These are phyloP conservation scores for Tetratostichococcus sp. DNA, from an alignment of 139 green algal genomes.

Conservation along the genomic window DNA sequence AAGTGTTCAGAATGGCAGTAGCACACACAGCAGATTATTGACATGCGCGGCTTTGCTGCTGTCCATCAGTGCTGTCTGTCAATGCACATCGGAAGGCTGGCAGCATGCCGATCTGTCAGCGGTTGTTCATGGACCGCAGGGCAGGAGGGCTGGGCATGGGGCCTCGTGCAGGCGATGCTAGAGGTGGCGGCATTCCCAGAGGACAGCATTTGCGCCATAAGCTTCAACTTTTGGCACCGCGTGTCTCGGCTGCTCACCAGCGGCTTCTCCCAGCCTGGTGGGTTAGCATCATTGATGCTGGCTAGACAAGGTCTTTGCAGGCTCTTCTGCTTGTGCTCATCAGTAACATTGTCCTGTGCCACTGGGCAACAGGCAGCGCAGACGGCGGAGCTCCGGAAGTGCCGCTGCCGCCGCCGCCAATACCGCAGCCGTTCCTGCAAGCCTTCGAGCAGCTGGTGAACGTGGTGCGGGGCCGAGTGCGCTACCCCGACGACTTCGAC, in stretches of 20 bases:
- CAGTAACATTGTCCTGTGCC: too few species aligned
- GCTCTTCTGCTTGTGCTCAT: too few species aligned
- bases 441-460: constrained; percentile 68
- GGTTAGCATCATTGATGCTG: too few species aligned
- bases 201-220: constrained; percentile 66
- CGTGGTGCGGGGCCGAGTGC: constrained; percentile 51
- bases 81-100: too few species aligned
- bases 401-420: constrained; percentile 5
- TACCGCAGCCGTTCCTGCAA: constrained; percentile 59
- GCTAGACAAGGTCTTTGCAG: too few species aligned
- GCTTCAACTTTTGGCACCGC: constrained; percentile 91
- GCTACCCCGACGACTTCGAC: constrained; percentile 40
- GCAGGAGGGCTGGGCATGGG: constrained; percentile 25
- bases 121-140: neutral
- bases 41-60: too few species aligned
- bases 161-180: constrained; percentile 79
- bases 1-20: too few species aligned
- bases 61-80: too few species aligned
- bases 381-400: constrained; percentile 31
- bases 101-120: too few species aligned
- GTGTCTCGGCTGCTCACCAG: constrained; percentile 42
- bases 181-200: constrained; percentile 82
- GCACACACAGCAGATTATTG: too few species aligned
- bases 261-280: constrained; percentile 14
- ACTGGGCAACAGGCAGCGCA: neutral